Evolutionary conservation across 805 yeast species (phyloP).

Genomic region (Kurtzmaniella fragi): DNA sequence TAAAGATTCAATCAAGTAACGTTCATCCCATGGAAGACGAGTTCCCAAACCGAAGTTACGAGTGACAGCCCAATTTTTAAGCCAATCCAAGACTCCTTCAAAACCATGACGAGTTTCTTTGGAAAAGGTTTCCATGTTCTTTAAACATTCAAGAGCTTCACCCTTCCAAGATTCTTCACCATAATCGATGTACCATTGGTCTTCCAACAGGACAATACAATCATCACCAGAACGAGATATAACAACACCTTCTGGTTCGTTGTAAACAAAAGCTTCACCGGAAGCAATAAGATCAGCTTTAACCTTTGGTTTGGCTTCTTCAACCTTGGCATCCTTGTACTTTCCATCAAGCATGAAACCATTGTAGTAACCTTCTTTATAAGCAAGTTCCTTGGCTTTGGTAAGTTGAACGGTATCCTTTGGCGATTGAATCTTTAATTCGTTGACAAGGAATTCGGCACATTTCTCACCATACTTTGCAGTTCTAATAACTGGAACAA

Average conservation of each 20-base stretch:
- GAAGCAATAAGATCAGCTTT: conserved; percentile 73
- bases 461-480: conserved; percentile 83
- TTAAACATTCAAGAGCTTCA: conserved; percentile 74
- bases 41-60: conserved; percentile 96
- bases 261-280: conserved; percentile 82
- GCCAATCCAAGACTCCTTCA: conserved; percentile 92
- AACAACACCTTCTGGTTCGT: conserved; percentile 89
- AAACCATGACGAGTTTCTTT: conserved; percentile 87
- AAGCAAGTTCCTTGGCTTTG: conserved; percentile 88
- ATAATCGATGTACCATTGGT: conserved; percentile 97
- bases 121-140: conserved; percentile 69
- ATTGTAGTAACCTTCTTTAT: conserved; percentile 93
- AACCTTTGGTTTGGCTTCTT: conserved; percentile 82
- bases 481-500: conserved; percentile 70
- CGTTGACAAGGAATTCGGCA: conserved; percentile 80
- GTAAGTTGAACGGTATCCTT: conserved; percentile 85
- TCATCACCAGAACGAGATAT: conserved; percentile 95
- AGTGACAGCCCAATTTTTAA: conserved; percentile 96
- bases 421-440: conserved; percentile 89
- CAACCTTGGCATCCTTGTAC: conserved; percentile 86
- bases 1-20: conserved; percentile 87
- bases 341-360: conserved; percentile 79
- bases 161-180: conserved; percentile 92
- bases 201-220: conserved; percentile 94
- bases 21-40: conserved; percentile 93